These are phyloP conservation scores for Cichorium intybus DNA, from an alignment of 140 eudicot species.

Conservation along the genomic window DNA sequence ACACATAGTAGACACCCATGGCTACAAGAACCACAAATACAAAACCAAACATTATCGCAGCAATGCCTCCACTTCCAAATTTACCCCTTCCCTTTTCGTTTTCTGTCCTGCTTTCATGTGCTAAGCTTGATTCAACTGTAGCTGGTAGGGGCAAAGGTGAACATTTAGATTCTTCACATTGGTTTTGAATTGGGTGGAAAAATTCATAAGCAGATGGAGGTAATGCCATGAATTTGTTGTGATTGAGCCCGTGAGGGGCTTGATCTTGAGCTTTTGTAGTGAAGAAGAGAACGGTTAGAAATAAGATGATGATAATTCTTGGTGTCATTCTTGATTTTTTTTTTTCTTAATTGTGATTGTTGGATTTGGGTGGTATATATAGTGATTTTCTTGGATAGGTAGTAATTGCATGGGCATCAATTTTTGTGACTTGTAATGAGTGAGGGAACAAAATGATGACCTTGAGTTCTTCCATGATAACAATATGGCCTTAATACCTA, in stretches of 20 bases:
- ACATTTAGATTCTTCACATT: constrained; percentile 43
- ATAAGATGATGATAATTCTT: not conserved
- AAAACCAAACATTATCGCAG: constrained; percentile 44
- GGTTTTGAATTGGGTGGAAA: constrained; percentile 50
- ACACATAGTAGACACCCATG: constrained; percentile 64
- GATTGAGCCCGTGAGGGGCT: constrained; percentile 70
- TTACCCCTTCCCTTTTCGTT: constrained; percentile 5
- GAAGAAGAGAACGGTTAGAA: constrained; percentile 26
- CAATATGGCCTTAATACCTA: constrained; percentile 15
- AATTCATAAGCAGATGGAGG: constrained; percentile 73
- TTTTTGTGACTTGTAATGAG: constrained; percentile 28
- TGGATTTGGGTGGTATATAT: constrained; percentile 36
- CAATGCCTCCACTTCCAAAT: constrained; percentile 54
- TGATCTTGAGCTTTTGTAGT: constrained; percentile 51
- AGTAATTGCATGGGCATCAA: constrained; percentile 35
- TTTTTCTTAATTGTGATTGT: not conserved
- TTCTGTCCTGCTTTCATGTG: constrained; percentile 41
- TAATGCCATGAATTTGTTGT: constrained; percentile 43
- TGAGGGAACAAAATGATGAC: constrained; percentile 54
- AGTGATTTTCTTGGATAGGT: constrained; percentile 23
- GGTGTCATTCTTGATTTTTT: not conserved
- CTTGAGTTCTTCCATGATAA: constrained; percentile 12
- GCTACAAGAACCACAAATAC: constrained; percentile 37
- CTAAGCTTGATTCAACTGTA: constrained; percentile 57
- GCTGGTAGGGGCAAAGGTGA: constrained; percentile 66